phyloP scores from a whole-genome alignment of 2,329 filamentous ascomycete genomes.

The Xylariaceae sp. region DNA sequence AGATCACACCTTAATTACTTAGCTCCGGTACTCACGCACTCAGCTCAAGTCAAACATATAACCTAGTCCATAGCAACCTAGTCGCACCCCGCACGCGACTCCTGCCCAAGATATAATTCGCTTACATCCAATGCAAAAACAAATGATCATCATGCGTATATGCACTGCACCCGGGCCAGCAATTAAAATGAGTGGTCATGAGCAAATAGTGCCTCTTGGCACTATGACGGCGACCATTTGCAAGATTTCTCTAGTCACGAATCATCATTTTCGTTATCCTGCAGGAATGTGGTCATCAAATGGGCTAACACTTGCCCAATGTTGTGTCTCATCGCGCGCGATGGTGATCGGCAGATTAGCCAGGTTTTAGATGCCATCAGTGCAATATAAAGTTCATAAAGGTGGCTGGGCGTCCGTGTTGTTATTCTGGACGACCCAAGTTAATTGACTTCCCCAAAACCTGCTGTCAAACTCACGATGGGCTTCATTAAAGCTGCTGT shows the following conservation, averaged over 20 bases:
- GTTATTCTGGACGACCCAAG: no score
- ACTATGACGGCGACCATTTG: background rate
- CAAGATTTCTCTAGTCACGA: background rate
- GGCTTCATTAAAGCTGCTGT: slow-evolving; percentile 22
- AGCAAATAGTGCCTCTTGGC: slow-evolving; percentile 21
- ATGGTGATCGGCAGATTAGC: slow-evolving; percentile 12
- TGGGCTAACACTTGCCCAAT: background rate
- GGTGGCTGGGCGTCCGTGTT: no score
- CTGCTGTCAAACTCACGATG: slow-evolving; percentile 17
- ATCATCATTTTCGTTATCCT: no score
- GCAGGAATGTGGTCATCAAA: no score
- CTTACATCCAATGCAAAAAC: no score
- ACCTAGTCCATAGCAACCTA: background rate
- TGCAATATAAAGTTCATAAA: background rate
- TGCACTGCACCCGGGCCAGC: background rate
- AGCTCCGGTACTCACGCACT: background rate
- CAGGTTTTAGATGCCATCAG: background rate
- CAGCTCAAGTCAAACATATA: slow-evolving; percentile 4
- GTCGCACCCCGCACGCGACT: slow-evolving; percentile 2
- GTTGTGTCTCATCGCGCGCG: background rate
- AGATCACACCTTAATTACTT: slow-evolving; percentile 9
- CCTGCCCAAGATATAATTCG: no score
- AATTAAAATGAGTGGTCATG: slow-evolving; percentile 3
- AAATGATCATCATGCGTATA: slow-evolving; percentile 4
- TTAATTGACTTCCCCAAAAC: background rate